Evolutionary conservation across 768 basidiomycete genomes (phyloP), one percentile per base, ranked within the genome.

Genomic region (Clavulina sp.): DNA sequence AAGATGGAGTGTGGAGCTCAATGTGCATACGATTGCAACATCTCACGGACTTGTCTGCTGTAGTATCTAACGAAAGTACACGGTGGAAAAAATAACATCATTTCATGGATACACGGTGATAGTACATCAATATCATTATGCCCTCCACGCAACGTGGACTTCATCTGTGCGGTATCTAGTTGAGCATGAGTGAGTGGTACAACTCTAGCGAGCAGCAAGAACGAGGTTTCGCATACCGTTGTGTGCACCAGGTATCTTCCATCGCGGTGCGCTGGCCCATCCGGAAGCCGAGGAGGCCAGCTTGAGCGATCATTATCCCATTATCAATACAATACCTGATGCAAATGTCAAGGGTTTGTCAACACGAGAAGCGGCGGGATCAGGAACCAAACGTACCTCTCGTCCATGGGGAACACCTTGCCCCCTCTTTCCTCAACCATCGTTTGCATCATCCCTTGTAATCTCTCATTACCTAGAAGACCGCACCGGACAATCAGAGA

Each of bases 251-350:
- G 51, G 81, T 91, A 60, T 93, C 76, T 26, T 73, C 63, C 28
- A 97, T 61, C 2, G 81, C 73, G 0, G 91, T 96, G 44, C 67
- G 65, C 55, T 78, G 73, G 24, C 93, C 95, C 89, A 92, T 96
- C 2, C 95, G 75, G 63, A 78, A 89, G 56, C 81, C 78, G 33
- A 99, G 71, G 28, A 99, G 73, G 4, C 95, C 95, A 4, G 95
- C 95, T 61, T 99, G 95, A 2, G 95, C 93, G 51, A 99, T 97
- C 95, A 99, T 99, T 58, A 97, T 93, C 1, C 95, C 95, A 58
- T 99, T 99, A 64, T 99, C 95, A 54, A 99, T 97, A 66, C 95
- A 97, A 65, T 93, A 97, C 50, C 92, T 93, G 59, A n/a, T n/a
- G 21, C 34, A 4, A 5, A 19, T n/a, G 36, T 41, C 44, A 46